phyloP scores from a whole-genome alignment of 305 asterid genomes.

The Fraxinus paxiana region DNA sequence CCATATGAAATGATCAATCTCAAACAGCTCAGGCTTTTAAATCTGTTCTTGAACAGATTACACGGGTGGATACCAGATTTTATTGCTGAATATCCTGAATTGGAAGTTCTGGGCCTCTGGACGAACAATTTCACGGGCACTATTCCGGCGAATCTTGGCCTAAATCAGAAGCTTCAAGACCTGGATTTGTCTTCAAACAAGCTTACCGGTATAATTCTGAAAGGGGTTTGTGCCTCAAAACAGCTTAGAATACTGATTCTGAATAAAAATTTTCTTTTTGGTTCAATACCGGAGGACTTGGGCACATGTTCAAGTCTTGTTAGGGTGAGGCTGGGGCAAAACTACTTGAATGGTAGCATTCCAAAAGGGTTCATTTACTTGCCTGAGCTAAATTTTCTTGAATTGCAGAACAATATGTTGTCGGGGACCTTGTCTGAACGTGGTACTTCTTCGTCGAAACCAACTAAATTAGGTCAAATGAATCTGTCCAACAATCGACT shows the following conservation, averaged over 20 bases:
- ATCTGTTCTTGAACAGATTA: slow-evolving; percentile 73
- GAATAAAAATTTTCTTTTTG: slow-evolving; percentile 65
- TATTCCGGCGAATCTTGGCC: slow-evolving; percentile 64
- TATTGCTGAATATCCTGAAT: slow-evolving; percentile 58
- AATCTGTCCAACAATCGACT: slow-evolving; percentile 79
- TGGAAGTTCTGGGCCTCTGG: slow-evolving; percentile 71
- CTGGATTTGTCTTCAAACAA: slow-evolving; percentile 88
- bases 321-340: slow-evolving; percentile 81
- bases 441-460: slow-evolving; percentile 30
- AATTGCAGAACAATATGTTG: slow-evolving; percentile 71
- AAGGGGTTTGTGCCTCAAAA: slow-evolving; percentile 51
- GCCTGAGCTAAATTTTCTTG: slow-evolving; percentile 73
- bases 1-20: slow-evolving; percentile 66
- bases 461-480: slow-evolving; percentile 50
- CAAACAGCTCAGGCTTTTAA: slow-evolving; percentile 52
- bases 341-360: slow-evolving; percentile 78
- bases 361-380: slow-evolving; percentile 73
- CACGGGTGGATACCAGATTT: slow-evolving; percentile 85
- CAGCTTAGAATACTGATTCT: slow-evolving; percentile 65
- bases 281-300: slow-evolving; percentile 68
- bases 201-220: slow-evolving; percentile 86
- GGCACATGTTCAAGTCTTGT: slow-evolving; percentile 70
- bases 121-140: slow-evolving; percentile 86
- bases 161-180: slow-evolving; percentile 47
- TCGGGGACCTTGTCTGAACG: slow-evolving; percentile 67